A percentile compares a stretch with the other conserved stretches of the same genome.
These are phyloP conservation scores for Cryptosporidium meleagridis DNA, from an alignment of 169 alveolate species.

Conservation along the genomic window DNA sequence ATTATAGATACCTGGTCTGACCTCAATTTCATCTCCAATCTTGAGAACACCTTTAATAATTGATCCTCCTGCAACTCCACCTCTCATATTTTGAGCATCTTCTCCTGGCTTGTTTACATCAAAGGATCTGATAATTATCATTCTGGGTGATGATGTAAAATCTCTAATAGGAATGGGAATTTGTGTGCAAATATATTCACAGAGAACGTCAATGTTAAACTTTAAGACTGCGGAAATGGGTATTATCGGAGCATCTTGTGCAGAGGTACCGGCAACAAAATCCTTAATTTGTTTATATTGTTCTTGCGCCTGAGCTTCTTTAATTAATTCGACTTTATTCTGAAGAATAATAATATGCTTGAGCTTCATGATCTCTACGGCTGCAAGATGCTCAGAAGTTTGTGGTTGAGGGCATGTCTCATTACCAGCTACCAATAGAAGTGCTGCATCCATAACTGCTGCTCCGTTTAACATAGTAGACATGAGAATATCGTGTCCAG, in stretches of 20 bases:
- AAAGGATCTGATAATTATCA: constrained; percentile 97
- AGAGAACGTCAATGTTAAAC: constrained; percentile 96
- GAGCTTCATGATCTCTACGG: constrained; percentile 98
- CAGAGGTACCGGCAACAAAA: constrained; percentile 95
- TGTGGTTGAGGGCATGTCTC: constrained; percentile 98
- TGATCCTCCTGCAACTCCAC: constrained; percentile 99
- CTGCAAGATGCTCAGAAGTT: constrained; percentile 99
- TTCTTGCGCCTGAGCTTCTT: constrained; percentile 93
- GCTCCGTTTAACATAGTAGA: constrained; percentile 99
- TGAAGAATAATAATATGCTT: constrained; percentile 96
- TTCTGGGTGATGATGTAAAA: constrained; percentile 96
- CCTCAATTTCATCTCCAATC: constrained; percentile 97
- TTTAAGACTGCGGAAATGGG: constrained; percentile 96
- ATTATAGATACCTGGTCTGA: constrained; percentile 96
- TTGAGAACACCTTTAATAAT: constrained; percentile 95
- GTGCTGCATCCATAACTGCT: constrained; percentile 99
- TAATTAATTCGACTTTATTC: constrained; percentile 98
- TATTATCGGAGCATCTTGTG: constrained; percentile 97
- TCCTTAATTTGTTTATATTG: constrained; percentile 94
- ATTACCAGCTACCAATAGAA: constrained; percentile 95
- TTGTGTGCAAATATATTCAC: constrained; percentile 94
- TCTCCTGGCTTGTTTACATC: constrained; percentile 99
- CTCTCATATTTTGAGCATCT: constrained; percentile 94
- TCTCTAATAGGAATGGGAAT: constrained; percentile 98
- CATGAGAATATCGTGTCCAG: constrained; percentile 99